A percentile compares a stretch with the other conserved stretches of the same genome.
Evolutionary conservation across 192 early-diverging fungal genomes (phyloP).

Genomic region (Phlyctochytrium bullatum): DNA sequence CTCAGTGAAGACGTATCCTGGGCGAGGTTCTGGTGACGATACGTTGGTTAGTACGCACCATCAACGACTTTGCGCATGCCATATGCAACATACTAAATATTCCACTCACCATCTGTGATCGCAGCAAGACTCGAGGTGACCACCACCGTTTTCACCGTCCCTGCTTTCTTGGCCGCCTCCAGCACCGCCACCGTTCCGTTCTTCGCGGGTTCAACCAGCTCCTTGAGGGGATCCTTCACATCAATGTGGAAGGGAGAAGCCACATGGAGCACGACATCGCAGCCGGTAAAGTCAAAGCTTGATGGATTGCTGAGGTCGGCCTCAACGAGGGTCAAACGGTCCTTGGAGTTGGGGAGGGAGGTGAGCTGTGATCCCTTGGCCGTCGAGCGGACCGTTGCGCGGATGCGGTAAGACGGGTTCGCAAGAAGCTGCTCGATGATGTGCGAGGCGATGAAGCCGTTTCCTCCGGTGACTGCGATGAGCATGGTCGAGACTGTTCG

Average conservation of each 20-base stretch:
- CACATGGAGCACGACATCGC: conserved; percentile 37
- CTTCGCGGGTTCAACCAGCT: conserved; percentile 43
- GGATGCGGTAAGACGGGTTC: background rate
- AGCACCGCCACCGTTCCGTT: conserved; percentile 44
- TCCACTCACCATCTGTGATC: conserved; percentile 13
- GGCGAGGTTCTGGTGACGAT: no score
- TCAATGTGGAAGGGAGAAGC: conserved; percentile 37
- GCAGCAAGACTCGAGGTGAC: conserved; percentile 43
- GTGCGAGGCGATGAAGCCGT: no score
- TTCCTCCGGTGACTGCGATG: no score
- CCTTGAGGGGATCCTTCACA: conserved; percentile 25
- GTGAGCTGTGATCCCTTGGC: conserved; percentile 7
- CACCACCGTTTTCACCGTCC: conserved; percentile 49
- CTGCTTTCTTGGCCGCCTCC: conserved; percentile 7
- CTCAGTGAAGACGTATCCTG: no score
- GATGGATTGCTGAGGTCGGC: background rate
- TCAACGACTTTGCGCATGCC: no score
- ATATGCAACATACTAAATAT: no score
- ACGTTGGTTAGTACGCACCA: no score
- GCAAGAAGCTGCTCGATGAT: conserved; percentile 14
- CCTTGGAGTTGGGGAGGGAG: background rate
- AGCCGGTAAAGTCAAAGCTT: conserved; percentile 7
- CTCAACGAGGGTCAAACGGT: conserved; percentile 2
- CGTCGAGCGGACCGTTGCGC: conserved; percentile 11
- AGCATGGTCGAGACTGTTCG: no score